phyloP scores from a whole-genome alignment of 208 protist species.

The Eutreptiella sp. region DNA sequence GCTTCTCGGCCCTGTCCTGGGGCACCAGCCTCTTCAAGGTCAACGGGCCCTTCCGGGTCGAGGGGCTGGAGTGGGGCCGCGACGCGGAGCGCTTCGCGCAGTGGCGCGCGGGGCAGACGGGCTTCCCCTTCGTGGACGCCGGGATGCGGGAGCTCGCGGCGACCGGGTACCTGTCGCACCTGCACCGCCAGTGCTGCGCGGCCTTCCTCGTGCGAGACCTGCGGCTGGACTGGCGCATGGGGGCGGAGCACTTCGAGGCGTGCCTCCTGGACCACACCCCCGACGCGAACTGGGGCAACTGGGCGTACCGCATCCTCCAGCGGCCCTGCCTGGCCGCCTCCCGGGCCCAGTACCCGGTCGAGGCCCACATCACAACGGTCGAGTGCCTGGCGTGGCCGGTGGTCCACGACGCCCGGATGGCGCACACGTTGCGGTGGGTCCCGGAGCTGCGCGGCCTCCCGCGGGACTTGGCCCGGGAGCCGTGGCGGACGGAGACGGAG shows the following conservation, averaged over 20 bases:
- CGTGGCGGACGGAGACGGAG: too few relatives aligned
- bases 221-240: conserved; percentile 43
- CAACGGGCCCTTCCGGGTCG: too few relatives aligned
- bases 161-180: conserved; percentile 25
- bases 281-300: background rate
- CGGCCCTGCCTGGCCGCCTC: too few relatives aligned
- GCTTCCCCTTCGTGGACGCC: conserved; percentile 48
- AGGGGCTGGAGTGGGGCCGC: too few relatives aligned
- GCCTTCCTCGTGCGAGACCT: conserved; percentile 36
- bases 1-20: background rate
- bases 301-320: conserved; percentile 12
- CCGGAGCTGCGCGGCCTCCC: too few relatives aligned
- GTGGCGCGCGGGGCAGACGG: conserved; percentile 38
- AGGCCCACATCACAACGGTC: too few relatives aligned
- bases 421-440: too few relatives aligned
- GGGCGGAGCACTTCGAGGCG: conserved; percentile 40
- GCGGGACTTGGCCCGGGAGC: too few relatives aligned
- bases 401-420: too few relatives aligned
- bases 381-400: too few relatives aligned
- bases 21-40: conserved; percentile 2
- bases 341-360: too few relatives aligned
- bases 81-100: conserved; percentile 5
- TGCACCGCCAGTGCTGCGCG: conserved; percentile 11
- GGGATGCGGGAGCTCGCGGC: conserved; percentile 44
- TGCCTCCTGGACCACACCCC: conserved; percentile 37